phyloP scores from a whole-genome alignment of 1,139 yeast genomes.

The Yamadazyma songkhlaensis region DNA sequence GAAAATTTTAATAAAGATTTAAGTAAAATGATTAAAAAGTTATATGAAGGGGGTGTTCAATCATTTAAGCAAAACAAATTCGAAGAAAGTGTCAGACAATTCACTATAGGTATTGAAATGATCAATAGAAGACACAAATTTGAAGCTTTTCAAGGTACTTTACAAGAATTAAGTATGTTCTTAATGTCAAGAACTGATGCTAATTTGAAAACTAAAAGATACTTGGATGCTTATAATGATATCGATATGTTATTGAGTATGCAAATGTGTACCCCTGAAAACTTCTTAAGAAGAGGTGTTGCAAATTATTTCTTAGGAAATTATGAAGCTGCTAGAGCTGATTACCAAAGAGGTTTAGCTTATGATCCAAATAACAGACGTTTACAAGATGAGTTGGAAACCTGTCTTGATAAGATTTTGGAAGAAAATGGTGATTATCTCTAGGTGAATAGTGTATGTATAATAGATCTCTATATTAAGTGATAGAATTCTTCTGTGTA shows the following conservation, averaged over 20 bases:
- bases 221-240: conserved; percentile 76
- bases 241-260: conserved; percentile 67
- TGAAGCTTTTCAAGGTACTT: conserved; percentile 77
- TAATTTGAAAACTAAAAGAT: conserved; percentile 59
- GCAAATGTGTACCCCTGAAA: conserved; percentile 71
- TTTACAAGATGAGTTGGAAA: conserved; percentile 39
- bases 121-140: conserved; percentile 78
- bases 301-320: conserved; percentile 69
- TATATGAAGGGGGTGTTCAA: conserved; percentile 70
- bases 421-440: conserved; percentile 52
- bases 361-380: conserved; percentile 54
- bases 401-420: conserved; percentile 44
- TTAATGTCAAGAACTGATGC: conserved; percentile 85
- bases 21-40: conserved; percentile 64
- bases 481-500: too few species aligned
- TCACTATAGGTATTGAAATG: conserved; percentile 77
- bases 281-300: conserved; percentile 79
- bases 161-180: conserved; percentile 73
- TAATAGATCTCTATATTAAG: too few species aligned
- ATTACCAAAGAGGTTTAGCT: conserved; percentile 74
- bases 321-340: conserved; percentile 68
- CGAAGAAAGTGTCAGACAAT: conserved; percentile 70
- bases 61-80: conserved; percentile 61
- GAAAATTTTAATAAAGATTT: conserved; percentile 56
- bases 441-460: conserved; percentile 11